Percentiles rank a stretch among this genome's conserved stretches.
These are phyloP conservation scores for Tricholomella constricta DNA, from an alignment of 768 basidiomycete species.

Conservation along the genomic window DNA sequence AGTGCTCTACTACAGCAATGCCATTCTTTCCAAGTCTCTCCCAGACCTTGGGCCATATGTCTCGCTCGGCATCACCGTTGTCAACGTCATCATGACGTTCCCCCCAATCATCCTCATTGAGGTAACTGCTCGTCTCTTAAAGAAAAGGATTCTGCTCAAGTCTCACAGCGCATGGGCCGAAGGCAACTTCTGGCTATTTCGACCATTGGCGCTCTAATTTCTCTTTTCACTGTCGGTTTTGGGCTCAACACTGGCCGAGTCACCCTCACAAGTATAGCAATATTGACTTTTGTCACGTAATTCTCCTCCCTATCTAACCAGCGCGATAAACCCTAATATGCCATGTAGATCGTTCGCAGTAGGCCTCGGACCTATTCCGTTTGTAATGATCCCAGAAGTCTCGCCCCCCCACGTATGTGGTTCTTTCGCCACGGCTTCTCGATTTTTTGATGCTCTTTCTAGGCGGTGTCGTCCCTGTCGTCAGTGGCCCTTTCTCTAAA, in stretches of 20 bases:
- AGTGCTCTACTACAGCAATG: conserved; percentile 92
- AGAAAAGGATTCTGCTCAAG: background rate
- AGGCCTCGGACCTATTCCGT: conserved; percentile 91
- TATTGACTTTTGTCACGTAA: conserved; percentile 80
- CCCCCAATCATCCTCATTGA: conserved; percentile 88
- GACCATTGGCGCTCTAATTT: conserved; percentile 62
- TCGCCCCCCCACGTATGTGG: conserved; percentile 73
- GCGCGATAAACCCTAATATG: background rate
- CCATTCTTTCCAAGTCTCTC: conserved; percentile 78
- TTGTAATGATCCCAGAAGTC: conserved; percentile 89
- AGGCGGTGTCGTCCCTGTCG: conserved; percentile 83
- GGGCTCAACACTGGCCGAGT: conserved; percentile 66
- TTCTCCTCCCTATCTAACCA: background rate
- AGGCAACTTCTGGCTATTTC: conserved; percentile 70
- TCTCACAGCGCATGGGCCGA: conserved; percentile 67
- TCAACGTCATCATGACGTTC: conserved; percentile 84
- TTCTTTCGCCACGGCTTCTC: background rate
- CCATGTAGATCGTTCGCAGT: conserved; percentile 75
- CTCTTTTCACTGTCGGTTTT: conserved; percentile 67
- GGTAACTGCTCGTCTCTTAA: conserved; percentile 37
- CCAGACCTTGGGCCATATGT: conserved; percentile 81
- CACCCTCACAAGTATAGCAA: conserved; percentile 68
- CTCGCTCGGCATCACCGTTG: conserved; percentile 79
- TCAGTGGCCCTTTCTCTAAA: conserved; percentile 74
- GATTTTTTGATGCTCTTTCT: conserved; percentile 3